Evolutionary conservation across 208 protist genomes (phyloP).

Genomic region (Trypanosoma vivax): DNA sequence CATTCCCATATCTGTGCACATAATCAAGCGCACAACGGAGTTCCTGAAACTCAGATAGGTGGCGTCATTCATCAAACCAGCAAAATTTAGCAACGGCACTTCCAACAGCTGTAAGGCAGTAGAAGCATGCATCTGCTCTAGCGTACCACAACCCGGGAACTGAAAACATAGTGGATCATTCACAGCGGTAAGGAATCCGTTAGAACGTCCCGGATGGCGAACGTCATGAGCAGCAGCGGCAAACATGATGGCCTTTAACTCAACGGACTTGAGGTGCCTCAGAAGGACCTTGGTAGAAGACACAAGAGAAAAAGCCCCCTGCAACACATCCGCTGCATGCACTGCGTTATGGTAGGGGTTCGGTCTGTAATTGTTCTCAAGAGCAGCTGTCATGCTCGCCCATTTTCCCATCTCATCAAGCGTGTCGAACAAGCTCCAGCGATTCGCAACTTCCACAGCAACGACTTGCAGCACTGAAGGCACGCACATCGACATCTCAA

Average conservation of each 20-base stretch:
- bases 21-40: conserved; percentile 41
- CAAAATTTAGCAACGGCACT: conserved; percentile 50
- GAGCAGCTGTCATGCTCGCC: conserved; percentile 23
- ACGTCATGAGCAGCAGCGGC: conserved; percentile 66
- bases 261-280: conserved; percentile 37
- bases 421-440: conserved; percentile 44
- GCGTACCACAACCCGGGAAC: conserved; percentile 37
- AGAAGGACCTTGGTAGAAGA: conserved; percentile 25
- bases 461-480: conserved; percentile 40
- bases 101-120: conserved; percentile 57
- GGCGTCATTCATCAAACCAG: conserved; percentile 27
- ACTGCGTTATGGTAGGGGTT: conserved; percentile 76
- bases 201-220: conserved; percentile 59
- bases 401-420: conserved; percentile 28
- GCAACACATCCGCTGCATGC: conserved; percentile 73
- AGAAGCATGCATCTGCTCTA: conserved; percentile 77
- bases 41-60: conserved; percentile 62
- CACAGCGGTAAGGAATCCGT: conserved; percentile 39
- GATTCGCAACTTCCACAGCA: conserved; percentile 32
- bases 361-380: conserved; percentile 66
- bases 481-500: conserved; percentile 19
- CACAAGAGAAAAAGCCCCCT: conserved; percentile 50
- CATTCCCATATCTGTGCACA: conserved; percentile 57
- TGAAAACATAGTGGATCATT: conserved; percentile 53
- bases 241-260: conserved; percentile 57